Percentiles rank a stretch among this genome's conserved stretches.
These are phyloP conservation scores for Pseudogymnoascus sp. DNA, from an alignment of 2,329 filamentous ascomycete species.

Conservation along the genomic window DNA sequence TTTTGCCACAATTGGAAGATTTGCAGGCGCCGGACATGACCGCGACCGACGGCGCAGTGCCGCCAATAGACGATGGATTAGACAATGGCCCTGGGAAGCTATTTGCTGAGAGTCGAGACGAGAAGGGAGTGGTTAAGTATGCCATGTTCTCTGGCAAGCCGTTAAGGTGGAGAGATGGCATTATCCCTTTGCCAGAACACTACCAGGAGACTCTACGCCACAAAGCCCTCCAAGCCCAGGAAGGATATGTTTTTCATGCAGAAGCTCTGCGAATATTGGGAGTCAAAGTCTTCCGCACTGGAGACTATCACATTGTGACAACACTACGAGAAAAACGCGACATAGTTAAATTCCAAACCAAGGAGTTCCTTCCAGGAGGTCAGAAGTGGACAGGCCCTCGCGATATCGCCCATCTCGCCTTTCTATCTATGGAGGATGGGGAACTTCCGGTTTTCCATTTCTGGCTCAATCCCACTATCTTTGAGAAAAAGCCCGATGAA, in stretches of 20 bases:
- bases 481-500: neutral
- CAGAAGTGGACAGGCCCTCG: slow-evolving; percentile 1
- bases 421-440: neutral
- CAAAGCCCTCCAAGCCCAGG: neutral
- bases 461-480: neutral
- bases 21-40: neutral
- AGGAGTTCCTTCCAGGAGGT: neutral
- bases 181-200: neutral
- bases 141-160: neutral
- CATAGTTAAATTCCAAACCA: slow-evolving; percentile 3
- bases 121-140: neutral
- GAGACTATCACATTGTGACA: neutral
- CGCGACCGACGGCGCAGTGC: neutral
- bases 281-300: neutral
- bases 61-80: neutral
- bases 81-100: neutral
- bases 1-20: neutral
- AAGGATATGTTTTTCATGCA: slow-evolving; percentile 5
- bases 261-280: neutral
- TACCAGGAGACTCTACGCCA: neutral
- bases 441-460: neutral
- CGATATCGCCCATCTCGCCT: neutral
- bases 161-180: neutral
- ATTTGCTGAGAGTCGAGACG: neutral
- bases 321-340: neutral